Conservation (phyloP, 2,329 filamentous ascomycete genomes). For the Epichloe uncinata region DNA sequence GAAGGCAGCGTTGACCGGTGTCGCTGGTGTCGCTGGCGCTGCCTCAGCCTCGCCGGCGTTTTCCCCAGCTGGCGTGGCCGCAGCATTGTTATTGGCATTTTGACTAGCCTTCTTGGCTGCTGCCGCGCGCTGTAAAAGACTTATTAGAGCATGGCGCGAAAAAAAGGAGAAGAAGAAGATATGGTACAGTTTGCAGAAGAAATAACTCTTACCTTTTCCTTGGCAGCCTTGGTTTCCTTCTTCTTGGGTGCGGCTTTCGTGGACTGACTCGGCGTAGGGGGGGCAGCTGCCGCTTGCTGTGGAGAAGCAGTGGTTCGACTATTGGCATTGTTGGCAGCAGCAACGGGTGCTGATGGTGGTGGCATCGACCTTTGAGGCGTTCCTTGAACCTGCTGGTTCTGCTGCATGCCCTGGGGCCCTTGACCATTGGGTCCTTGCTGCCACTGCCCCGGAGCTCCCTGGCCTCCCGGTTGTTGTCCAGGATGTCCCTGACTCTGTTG, state of each 20-base stretch:
- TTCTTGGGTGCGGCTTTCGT: slow-evolving; percentile 69
- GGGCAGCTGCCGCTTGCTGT: slow-evolving; percentile 50
- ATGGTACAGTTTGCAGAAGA: neutral
- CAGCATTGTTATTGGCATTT: slow-evolving; percentile 27
- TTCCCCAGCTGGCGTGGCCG: slow-evolving; percentile 46
- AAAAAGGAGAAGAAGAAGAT: accelerated
- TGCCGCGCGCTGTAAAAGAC: slow-evolving; percentile 28
- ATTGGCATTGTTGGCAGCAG: slow-evolving; percentile 33
- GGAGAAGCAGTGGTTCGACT: slow-evolving; percentile 46
- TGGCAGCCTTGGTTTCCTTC: slow-evolving; percentile 53
- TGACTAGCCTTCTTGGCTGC: slow-evolving; percentile 49
- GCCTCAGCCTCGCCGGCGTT: slow-evolving; percentile 42
- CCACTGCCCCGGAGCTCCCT: slow-evolving; percentile 24
- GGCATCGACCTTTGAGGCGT: slow-evolving; percentile 61
- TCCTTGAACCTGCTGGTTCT: slow-evolving; percentile 40
- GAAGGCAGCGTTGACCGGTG: slow-evolving; percentile 42
- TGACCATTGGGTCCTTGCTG: slow-evolving; percentile 28
- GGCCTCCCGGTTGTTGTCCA: slow-evolving; percentile 15
- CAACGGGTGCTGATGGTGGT: slow-evolving; percentile 47
- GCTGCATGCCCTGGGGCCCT: slow-evolving; percentile 26
- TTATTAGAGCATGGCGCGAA: neutral
- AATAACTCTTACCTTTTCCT: slow-evolving; percentile 47
- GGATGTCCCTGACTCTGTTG: slow-evolving; percentile 22
- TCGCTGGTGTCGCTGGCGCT: slow-evolving; percentile 51
- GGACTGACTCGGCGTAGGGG: slow-evolving; percentile 61